Conservation (phyloP, 768 basidiomycete genomes). For the Lactarius evosmus region DNA sequence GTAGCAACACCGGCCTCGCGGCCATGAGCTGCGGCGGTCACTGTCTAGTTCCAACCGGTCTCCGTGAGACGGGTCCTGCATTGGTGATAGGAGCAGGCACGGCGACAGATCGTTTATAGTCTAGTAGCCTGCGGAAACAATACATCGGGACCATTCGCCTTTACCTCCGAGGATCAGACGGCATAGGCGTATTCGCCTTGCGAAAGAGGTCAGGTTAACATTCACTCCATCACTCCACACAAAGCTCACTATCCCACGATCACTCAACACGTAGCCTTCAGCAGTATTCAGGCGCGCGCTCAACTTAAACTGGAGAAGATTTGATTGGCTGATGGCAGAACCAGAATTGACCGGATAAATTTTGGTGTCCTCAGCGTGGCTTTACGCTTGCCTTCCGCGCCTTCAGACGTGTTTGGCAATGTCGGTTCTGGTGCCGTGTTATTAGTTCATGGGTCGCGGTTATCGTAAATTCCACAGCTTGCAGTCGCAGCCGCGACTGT, state of each 20-base stretch:
- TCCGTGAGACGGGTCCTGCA: background rate
- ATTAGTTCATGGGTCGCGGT: background rate
- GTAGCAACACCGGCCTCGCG: background rate
- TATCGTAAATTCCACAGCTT: background rate
- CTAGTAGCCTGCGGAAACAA: background rate
- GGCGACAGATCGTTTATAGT: background rate
- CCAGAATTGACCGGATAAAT: background rate
- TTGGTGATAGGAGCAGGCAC: background rate
- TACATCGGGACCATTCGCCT: background rate
- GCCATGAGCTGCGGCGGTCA: background rate
- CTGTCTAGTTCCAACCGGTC: background rate
- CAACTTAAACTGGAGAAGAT: background rate
- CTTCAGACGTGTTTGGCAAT: background rate
- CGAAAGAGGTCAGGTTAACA: background rate
- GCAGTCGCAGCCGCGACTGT: background rate
- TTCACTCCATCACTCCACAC: background rate
- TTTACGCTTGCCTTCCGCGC: background rate
- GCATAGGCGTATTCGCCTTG: background rate
- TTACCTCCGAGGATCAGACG: background rate
- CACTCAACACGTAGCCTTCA: background rate
- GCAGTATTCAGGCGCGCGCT: background rate
- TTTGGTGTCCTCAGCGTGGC: background rate
- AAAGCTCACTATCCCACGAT: background rate
- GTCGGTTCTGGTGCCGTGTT: background rate
- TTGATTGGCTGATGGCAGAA: background rate